These are phyloP conservation scores for Dillenia turbinata DNA, from an alignment of 164 flowering plant species.

Conservation along the genomic window DNA sequence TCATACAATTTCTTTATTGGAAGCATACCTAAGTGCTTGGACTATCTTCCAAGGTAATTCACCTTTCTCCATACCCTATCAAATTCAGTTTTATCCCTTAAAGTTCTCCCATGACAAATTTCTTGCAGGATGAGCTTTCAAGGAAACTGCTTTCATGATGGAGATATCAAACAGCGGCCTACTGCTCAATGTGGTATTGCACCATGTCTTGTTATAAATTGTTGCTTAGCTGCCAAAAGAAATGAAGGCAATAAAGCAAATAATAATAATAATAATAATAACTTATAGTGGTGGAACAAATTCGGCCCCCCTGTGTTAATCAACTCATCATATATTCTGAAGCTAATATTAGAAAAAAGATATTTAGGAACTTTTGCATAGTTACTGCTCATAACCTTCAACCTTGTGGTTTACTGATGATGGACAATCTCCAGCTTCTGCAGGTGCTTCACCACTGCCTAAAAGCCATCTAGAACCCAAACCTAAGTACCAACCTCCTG, in stretches of 20 bases:
- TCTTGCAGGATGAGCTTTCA: conserved; percentile 70
- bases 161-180: conserved; percentile 60
- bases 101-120: conserved; percentile 6
- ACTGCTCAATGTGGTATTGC: conserved; percentile 58
- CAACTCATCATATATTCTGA: too few relatives aligned
- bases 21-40: conserved; percentile 73
- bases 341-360: too few relatives aligned
- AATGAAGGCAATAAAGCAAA: too few relatives aligned
- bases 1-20: conserved; percentile 81
- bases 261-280: too few relatives aligned
- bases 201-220: too few relatives aligned
- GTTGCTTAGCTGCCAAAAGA: too few relatives aligned
- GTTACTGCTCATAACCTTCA: too few relatives aligned
- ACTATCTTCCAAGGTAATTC: conserved; percentile 65
- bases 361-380: too few relatives aligned
- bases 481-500: conserved; percentile 32
- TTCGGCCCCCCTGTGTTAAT: too few relatives aligned
- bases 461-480: conserved; percentile 30
- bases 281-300: too few relatives aligned
- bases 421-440: neutral
- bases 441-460: conserved; percentile 33
- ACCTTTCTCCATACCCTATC: conserved; percentile 6
- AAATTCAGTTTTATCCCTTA: neutral
- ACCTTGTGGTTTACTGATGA: neutral
- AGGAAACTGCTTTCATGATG: conserved; percentile 75